These are phyloP conservation scores for Phialocephala subalpina DNA, from an alignment of 2,329 filamentous ascomycete species.

Conservation along the genomic window DNA sequence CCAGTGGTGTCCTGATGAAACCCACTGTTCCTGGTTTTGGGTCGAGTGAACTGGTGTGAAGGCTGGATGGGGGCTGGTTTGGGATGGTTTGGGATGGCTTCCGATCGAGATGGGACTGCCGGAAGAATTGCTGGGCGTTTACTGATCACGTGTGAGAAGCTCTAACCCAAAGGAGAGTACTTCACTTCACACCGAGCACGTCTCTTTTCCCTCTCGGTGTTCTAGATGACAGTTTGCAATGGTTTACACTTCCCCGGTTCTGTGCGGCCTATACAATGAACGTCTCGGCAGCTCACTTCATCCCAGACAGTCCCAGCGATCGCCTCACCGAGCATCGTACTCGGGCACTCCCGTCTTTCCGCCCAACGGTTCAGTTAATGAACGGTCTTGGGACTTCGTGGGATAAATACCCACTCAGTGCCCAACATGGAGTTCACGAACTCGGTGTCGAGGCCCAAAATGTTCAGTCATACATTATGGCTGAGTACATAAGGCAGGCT, in stretches of 20 bases:
- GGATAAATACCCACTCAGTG: background rate
- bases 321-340: background rate
- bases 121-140: background rate
- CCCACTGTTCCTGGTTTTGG: conserved; percentile 32
- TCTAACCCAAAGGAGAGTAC: background rate
- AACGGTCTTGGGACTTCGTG: background rate
- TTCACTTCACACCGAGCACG: background rate
- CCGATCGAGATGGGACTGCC: background rate
- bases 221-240: background rate
- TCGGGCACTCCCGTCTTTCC: background rate
- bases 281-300: background rate
- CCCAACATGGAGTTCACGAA: background rate
- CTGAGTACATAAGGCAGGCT: conserved; percentile 4
- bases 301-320: background rate
- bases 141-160: background rate
- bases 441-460: conserved; percentile 3
- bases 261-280: background rate
- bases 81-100: background rate
- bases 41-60: conserved; percentile 15
- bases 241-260: background rate
- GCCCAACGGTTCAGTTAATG: conserved; percentile 7
- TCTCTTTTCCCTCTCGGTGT: background rate
- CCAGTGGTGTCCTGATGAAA: conserved; percentile 21
- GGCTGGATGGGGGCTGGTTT: background rate
- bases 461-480: background rate